phyloP scores from a whole-genome alignment of 2,329 filamentous ascomycete genomes.

The Scorias spongiosa region DNA sequence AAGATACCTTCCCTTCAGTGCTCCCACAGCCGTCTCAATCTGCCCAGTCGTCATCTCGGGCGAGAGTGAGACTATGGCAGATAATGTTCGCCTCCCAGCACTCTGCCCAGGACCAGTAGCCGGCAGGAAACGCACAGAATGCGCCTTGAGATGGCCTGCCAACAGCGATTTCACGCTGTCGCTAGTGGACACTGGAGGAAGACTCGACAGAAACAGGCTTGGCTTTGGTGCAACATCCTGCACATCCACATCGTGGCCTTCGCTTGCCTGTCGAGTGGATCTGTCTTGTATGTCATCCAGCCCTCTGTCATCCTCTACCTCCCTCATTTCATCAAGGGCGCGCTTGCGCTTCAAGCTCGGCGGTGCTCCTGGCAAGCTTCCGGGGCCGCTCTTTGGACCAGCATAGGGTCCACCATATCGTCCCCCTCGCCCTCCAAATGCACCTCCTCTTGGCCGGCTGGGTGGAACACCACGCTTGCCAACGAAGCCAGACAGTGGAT shows the following conservation, averaged over 20 bases:
- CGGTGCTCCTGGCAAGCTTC: constrained; percentile 27
- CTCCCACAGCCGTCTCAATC: constrained; percentile 65
- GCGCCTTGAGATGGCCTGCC: constrained; percentile 10
- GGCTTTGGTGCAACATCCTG: constrained; percentile 31
- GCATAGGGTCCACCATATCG: constrained; percentile 15
- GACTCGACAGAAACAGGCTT: constrained; percentile 37
- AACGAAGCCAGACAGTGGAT: constrained; percentile 3
- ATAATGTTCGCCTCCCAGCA: constrained; percentile 53
- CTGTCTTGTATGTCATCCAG: constrained; percentile 2
- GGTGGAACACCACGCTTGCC: constrained; percentile 7
- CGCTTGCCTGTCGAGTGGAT: constrained; percentile 2
- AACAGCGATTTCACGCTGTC: constrained; percentile 45
- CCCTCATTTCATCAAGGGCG: constrained; percentile 18
- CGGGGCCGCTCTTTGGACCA: constrained; percentile 33
- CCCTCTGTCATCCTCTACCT: constrained; percentile 13
- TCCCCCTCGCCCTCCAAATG: constrained; percentile 7
- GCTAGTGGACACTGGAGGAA: constrained; percentile 38
- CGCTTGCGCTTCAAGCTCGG: constrained; percentile 19
- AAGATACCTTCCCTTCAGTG: constrained; percentile 68
- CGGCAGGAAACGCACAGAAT: constrained; percentile 12
- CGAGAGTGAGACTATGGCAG: constrained; percentile 67
- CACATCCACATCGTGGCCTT: constrained; percentile 27
- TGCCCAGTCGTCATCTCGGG: constrained; percentile 69
- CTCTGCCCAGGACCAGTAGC: constrained; percentile 4
- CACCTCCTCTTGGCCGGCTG: constrained; percentile 28